These are phyloP conservation scores for Cichorium intybus DNA, from an alignment of 140 eudicot genomes.

Conservation along the genomic window DNA sequence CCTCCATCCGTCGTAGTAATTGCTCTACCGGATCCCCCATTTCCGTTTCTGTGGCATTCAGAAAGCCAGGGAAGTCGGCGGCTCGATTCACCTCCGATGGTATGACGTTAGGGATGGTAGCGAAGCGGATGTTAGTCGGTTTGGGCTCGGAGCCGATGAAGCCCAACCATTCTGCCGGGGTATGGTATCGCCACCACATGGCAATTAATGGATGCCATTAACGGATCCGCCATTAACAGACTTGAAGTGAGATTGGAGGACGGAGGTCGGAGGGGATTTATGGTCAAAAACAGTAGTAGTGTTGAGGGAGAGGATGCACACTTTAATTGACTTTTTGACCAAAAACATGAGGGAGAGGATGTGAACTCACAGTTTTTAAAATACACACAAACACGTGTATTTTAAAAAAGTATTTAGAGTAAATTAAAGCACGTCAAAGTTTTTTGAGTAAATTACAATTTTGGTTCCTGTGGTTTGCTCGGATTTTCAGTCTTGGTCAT, in stretches of 20 bases:
- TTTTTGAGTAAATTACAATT: too few relatives aligned
- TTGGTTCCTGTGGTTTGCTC: too few relatives aligned
- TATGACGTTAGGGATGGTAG: conserved; percentile 58
- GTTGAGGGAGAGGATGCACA: too few relatives aligned
- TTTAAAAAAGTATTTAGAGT: too few relatives aligned
- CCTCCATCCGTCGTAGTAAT: conserved; percentile 34
- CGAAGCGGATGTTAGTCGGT: conserved; percentile 36
- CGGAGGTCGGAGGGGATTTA: too few relatives aligned
- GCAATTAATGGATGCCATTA: conserved; percentile 17
- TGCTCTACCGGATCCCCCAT: conserved; percentile 53
- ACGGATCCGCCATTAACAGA: conserved; percentile 15
- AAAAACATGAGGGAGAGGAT: too few relatives aligned
- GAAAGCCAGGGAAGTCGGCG: conserved; percentile 39
- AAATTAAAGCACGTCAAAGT: too few relatives aligned
- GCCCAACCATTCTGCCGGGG: conserved; percentile 73
- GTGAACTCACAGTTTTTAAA: too few relatives aligned
- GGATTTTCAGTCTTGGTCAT: too few relatives aligned
- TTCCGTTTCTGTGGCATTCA: conserved; percentile 32
- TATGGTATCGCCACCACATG: conserved; percentile 69
- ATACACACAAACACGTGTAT: too few relatives aligned
- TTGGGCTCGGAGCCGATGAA: conserved; percentile 34
- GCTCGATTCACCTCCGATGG: conserved; percentile 64
- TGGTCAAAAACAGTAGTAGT: too few relatives aligned
- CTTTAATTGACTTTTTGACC: too few relatives aligned
- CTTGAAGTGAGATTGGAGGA: background rate